Base-by-base conservation (phyloP, 2,329 filamentous ascomycete genomes). In the Cladosporium velox region DNA sequence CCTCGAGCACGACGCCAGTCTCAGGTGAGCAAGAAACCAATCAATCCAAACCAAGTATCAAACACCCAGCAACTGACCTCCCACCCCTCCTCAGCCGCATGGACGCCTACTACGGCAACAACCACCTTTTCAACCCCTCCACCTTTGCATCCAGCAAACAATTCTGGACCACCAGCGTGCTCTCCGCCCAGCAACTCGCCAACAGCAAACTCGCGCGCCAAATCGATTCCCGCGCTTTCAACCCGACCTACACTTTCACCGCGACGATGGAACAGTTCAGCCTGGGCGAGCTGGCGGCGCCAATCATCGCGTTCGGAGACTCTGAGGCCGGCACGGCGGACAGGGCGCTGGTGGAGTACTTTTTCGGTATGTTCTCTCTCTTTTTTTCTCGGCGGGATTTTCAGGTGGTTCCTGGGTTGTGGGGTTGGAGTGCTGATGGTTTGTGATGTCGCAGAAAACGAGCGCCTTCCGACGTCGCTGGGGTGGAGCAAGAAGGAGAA, bases 61-160 rank as follows among this genome's bases (percentile, higher is more conserved):
- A n/a, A 2, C 0, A 15, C 30, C 4, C 3, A 44, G 18, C 21
- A 30, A 26, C 32, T 35, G 12, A 47, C 30, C 30, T 14, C 18
- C 12, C 3, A 14, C 24, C 0, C n/a, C n/a, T 24, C n/a, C 14
- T 7, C 26, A 83, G 80, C 49, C 83, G 84, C 30, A 71, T 76
- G 1, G 84, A 87, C 66, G 81, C 79, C 10, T 82, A 75, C 77
- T 79, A 84, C 63, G 85, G 84, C 26, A 81, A 83, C 72, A 82
- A 83, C 69, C 79, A 83, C 69, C 65, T 80, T 65, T 87, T 87
- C 77, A 85, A 87, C 73, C 75, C 81, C 62, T 80, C 78, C 2
- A 72, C 85, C 68, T 87, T 86, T 72, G 79, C 82, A 61, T 73
- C 79, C 65, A 80, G 79, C 0, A 76, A 70, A 47, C 66, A 70